Percentiles rank a stretch among this genome's conserved stretches.
These are phyloP conservation scores for Elsinoe ampelina DNA, from an alignment of 2,329 filamentous ascomycete species.

Conservation along the genomic window DNA sequence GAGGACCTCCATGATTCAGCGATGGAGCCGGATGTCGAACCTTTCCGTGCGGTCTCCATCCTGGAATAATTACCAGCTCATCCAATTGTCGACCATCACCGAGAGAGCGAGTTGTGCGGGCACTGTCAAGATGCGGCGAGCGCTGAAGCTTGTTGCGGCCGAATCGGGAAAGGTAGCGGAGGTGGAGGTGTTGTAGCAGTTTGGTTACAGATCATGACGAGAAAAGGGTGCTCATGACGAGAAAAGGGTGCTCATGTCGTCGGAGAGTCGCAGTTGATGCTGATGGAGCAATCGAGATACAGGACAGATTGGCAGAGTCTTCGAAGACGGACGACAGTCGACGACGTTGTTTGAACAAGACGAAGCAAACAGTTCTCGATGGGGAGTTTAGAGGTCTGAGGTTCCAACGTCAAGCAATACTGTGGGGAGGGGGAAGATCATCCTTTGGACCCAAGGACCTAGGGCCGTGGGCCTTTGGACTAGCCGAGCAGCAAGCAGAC, in stretches of 20 bases:
- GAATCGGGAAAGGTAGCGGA: conserved; percentile 9
- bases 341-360: conserved; percentile 4
- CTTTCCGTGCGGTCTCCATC: conserved; percentile 43
- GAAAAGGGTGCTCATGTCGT: neutral
- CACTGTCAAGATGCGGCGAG: neutral
- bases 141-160: conserved; percentile 11
- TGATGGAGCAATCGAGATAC: neutral
- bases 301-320: neutral
- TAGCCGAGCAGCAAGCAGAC: neutral
- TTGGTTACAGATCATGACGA: conserved; percentile 7
- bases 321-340: neutral
- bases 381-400: conserved; percentile 2
- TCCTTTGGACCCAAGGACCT: neutral
- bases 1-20: conserved; percentile 58
- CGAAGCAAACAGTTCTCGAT: conserved; percentile 6
- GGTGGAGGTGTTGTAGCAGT: neutral
- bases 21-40: conserved; percentile 56
- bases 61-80: neutral
- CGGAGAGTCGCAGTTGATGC: neutral
- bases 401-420: conserved; percentile 12
- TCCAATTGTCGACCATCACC: conserved; percentile 11
- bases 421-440: conserved; percentile 8
- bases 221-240: neutral
- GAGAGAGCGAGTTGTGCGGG: neutral
- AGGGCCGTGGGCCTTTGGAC: neutral